Percentiles rank a stretch among this genome's conserved stretches.
These are phyloP conservation scores for Tolypocladium ophioglossoides DNA, from an alignment of 2,329 filamentous ascomycete genomes.

Conservation along the genomic window DNA sequence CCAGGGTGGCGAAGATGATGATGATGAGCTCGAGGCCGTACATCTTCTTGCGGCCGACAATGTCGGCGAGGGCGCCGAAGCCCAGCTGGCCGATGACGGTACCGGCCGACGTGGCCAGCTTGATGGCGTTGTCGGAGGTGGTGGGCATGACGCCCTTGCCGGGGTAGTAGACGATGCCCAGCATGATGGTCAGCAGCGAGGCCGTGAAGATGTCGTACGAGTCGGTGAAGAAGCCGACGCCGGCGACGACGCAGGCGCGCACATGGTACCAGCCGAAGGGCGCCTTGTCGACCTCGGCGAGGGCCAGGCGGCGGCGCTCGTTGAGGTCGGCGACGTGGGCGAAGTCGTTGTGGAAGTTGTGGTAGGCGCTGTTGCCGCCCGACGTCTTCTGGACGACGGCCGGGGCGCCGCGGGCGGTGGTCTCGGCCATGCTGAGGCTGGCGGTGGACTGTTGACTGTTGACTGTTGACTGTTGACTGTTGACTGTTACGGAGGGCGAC, in stretches of 20 bases:
- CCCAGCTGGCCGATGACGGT: slow-evolving; percentile 74
- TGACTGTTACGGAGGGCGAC: no score
- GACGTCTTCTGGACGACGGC: slow-evolving; percentile 32
- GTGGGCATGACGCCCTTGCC: slow-evolving; percentile 49
- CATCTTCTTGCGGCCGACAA: slow-evolving; percentile 61
- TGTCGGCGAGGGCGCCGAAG: slow-evolving; percentile 70
- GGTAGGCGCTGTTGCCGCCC: slow-evolving; percentile 60
- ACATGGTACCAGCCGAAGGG: slow-evolving; percentile 81
- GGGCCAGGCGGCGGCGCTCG: slow-evolving; percentile 66
- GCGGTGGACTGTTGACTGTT: no score
- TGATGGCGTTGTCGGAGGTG: slow-evolving; percentile 68
- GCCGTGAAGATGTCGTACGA: slow-evolving; percentile 77
- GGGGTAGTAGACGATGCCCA: slow-evolving; percentile 68
- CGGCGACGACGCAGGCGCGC: slow-evolving; percentile 64
- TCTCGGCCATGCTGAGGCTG: slow-evolving; percentile 3
- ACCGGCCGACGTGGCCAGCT: slow-evolving; percentile 72
- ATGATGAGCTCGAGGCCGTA: slow-evolving; percentile 71
- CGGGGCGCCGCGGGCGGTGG: slow-evolving; percentile 2
- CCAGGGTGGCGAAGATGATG: slow-evolving; percentile 69
- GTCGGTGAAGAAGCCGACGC: slow-evolving; percentile 83
- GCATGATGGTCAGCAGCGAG: slow-evolving; percentile 61
- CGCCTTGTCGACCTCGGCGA: slow-evolving; percentile 73
- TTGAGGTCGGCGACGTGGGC: slow-evolving; percentile 56
- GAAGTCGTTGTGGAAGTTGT: slow-evolving; percentile 71
- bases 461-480: no score